Base-by-base conservation (phyloP, 169 alveolate species). In the Plasmodium vinckei region DNA sequence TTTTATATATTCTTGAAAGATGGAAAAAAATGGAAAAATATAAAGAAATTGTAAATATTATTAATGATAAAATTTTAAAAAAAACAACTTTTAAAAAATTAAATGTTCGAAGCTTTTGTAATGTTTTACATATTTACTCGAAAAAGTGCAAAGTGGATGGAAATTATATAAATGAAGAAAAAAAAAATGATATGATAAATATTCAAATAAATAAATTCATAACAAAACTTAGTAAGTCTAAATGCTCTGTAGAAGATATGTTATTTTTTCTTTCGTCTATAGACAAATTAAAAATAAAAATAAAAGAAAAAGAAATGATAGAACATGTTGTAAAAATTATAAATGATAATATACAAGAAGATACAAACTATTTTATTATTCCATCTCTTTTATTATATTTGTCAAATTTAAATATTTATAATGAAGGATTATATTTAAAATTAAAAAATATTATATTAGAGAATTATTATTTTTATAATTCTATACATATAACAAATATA, bases 381-480 rank as follows among this genome's bases (percentile, higher is more conserved):
- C 88, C 88, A 33, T 75, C 88, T 46, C 19, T 75, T 15, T 33
- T 75, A 19, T 56, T 75, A 53, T 49, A 44, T 33, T 68, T 75
- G 44, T 73, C 88, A 5, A 75, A 75, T 12, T 57, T 75, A 57
- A 75, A 75, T 44, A 67, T 75, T 4, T 75, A 75, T 39, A 51
- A 63, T 63, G 70, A 75, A 67, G 77, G 63, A 19, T 54, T 75
- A 17, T 75, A 56, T 65, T 6, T 33, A 63, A 75, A 57, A 42
- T 67, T 75, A 17, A 75, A 75, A 75, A 25, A 47, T 53, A n/a
- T 75, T 56, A 54, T 75, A 46, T 25, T 75, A 42, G 69, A 75
- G 44, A 75, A 75, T 75, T 75, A 75, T 42, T 19, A 54, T 47
- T 75, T 75, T 67, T 75, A 75, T 68, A 75, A 75, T 15, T 75